Evolutionary conservation across 495 filamentous ascomycete genomes (phyloP), one percentile per base, ranked within the genome.

Genomic region (Tricharina praecox): DNA sequence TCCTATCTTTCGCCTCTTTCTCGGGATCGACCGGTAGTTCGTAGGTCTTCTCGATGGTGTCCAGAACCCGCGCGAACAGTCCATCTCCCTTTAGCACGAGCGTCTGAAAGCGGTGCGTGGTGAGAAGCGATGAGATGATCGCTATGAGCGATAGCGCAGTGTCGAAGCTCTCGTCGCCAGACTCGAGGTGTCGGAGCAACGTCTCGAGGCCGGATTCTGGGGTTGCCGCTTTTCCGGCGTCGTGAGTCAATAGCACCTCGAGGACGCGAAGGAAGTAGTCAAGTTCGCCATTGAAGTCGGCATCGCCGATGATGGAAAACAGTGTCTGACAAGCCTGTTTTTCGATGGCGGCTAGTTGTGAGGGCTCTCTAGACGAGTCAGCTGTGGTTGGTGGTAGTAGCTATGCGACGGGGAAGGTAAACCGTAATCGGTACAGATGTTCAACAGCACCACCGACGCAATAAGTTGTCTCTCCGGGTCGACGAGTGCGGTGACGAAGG

Each of bases 361-460:
- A 70, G 25, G 70, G 67, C 50, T 72, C 74, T 60, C 51, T 58
- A 23, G 60, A 51, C 40, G 40, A 42, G 52, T 55, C 54, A 60
- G 52, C 15, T 18, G 26, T 45, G 13, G 23, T 2, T 34, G 32
- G 18, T 23, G 8, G 7, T 43, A n/a, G n/a, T 7, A 20, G 18
- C 15, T 23, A 7, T 19, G 1, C n/a, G 20, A 25, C 11, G 4
- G 21, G 4, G 5, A 24, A 32, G 23, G 45, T 65, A 61, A 64
- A 86, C 82, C 76, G 60, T 74, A 83, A 54, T 85, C 82, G 47
- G 82, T 68, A 54, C 77, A 77, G 46, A 84, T 70, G 51, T 90
- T 90, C 59, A 72, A 78, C 16, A 85, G 62, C 35, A 84, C 81
- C 45, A 76, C 73, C 40, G 82, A 68, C 13, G 72, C 72, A 34